Conservation (phyloP, 1,284 basidiomycete species). For the Cryptococcus deneoformans region DNA sequence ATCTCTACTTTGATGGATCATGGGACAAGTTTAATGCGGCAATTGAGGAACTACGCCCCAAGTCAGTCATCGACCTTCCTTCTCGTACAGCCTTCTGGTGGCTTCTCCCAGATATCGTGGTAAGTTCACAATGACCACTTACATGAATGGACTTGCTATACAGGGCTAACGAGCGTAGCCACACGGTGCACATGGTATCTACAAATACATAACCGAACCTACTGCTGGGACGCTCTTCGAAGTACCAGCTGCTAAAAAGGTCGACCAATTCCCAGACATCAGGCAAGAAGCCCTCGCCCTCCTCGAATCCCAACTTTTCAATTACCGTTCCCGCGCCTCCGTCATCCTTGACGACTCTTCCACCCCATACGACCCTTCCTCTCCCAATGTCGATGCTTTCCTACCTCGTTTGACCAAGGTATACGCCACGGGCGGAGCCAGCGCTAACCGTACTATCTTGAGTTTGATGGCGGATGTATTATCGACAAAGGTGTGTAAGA, state of each 20-base stretch:
- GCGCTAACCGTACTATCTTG: conserved; percentile 68
- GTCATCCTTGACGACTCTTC: conserved; percentile 64
- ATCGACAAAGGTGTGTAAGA: conserved; percentile 61
- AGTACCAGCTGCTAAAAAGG: conserved; percentile 16
- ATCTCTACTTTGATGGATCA: conserved; percentile 60
- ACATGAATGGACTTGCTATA: conserved; percentile 36
- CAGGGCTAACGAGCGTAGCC: conserved; percentile 25
- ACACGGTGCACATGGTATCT: conserved; percentile 32
- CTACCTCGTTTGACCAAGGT: conserved; percentile 61
- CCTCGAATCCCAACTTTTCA: conserved; percentile 77
- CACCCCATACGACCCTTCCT: conserved; percentile 14
- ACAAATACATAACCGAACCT: conserved; percentile 32
- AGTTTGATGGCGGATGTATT: conserved; percentile 77
- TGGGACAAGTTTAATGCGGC: conserved; percentile 73
- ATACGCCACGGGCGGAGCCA: conserved; percentile 76
- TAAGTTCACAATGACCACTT: conserved; percentile 63
- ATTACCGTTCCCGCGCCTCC: conserved; percentile 36
- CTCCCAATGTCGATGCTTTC: conserved; percentile 28
- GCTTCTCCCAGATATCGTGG: conserved; percentile 57
- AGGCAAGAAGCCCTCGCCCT: conserved; percentile 72
- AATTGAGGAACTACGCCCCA: conserved; percentile 49
- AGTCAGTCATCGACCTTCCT: conserved; percentile 37
- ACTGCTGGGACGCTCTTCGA: conserved; percentile 15
- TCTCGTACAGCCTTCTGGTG: conserved; percentile 54
- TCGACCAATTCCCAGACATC: conserved; percentile 42